phyloP scores from a whole-genome alignment of 2,329 filamentous ascomycete species.

The Ascochyta lentis region DNA sequence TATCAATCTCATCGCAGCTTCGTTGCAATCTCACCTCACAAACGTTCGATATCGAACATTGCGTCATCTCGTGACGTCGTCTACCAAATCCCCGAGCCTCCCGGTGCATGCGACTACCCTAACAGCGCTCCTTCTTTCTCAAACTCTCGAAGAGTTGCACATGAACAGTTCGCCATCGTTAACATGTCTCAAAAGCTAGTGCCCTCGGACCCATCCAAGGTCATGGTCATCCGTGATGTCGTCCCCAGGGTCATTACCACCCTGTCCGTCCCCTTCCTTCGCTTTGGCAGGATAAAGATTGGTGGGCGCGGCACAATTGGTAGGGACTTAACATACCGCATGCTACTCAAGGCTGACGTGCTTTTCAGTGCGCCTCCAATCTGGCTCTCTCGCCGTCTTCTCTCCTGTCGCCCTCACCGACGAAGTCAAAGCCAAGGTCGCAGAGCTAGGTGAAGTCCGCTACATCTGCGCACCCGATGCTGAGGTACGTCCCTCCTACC shows the following conservation, averaged over 20 bases:
- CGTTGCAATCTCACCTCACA: conserved; percentile 4
- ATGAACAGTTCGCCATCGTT: neutral
- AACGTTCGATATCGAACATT: conserved; percentile 25
- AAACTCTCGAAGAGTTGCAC: neutral
- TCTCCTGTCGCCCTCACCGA: conserved; percentile 87
- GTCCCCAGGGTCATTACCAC: conserved; percentile 76
- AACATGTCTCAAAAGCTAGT: conserved; percentile 50
- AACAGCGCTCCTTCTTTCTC: neutral
- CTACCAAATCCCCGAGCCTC: conserved; percentile 17
- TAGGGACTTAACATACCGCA: conserved; percentile 50
- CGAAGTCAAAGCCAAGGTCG: conserved; percentile 69
- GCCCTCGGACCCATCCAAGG: conserved; percentile 72
- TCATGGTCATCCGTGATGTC: conserved; percentile 89
- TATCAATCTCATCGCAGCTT: neutral
- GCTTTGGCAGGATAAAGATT: conserved; percentile 79
- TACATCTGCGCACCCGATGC: conserved; percentile 90
- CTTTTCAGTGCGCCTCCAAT: conserved; percentile 73
- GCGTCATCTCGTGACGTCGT: conserved; percentile 39
- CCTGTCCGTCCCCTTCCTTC: conserved; percentile 81
- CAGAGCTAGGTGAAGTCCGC: conserved; percentile 68
- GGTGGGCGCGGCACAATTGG: conserved; percentile 87
- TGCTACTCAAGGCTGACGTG: conserved; percentile 12
- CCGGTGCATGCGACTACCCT: neutral
- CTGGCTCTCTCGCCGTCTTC: conserved; percentile 84
- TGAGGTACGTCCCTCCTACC: conserved; percentile 56